Evolutionary conservation across 2,329 filamentous ascomycete genomes (phyloP).

Genomic region (Blastomyces silverae): DNA sequence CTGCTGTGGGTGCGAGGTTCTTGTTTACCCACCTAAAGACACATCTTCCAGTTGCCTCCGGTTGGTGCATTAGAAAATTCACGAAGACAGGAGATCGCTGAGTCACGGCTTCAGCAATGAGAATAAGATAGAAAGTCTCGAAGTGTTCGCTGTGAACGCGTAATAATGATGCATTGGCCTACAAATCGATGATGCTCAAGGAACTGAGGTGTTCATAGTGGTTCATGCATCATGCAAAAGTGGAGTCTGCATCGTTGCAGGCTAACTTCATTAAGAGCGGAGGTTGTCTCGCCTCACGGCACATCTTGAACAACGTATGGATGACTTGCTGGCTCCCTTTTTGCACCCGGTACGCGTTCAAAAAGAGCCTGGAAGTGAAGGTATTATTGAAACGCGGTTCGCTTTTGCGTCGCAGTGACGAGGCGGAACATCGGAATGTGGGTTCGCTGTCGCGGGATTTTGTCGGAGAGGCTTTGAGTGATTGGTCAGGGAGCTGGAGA

Average conservation of each 20-base stretch:
- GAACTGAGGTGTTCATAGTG: neutral
- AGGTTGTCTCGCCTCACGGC: neutral
- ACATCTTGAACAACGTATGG: neutral
- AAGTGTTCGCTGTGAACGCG: neutral
- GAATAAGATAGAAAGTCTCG: neutral
- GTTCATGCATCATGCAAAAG: conserved; percentile 4
- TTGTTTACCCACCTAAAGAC: neutral
- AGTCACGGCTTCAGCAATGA: neutral
- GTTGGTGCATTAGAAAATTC: neutral
- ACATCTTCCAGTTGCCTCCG: neutral
- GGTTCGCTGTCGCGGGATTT: conserved; percentile 5
- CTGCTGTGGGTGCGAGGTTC: neutral
- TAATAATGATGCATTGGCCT: neutral
- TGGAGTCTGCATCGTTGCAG: no score
- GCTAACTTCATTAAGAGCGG: neutral
- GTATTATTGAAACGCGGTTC: neutral
- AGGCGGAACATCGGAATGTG: conserved; percentile 11
- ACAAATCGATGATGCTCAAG: neutral
- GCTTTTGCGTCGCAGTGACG: neutral
- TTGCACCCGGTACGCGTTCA: neutral
- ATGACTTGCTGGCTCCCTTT: neutral
- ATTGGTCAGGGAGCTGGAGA: neutral
- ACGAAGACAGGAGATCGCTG: neutral
- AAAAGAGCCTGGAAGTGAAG: neutral
- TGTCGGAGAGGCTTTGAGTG: neutral